Evolutionary conservation across 139 green algal genomes (phyloP), one percentile per base, ranked within the genome.

Genomic region (Coccomyxa sp.): DNA sequence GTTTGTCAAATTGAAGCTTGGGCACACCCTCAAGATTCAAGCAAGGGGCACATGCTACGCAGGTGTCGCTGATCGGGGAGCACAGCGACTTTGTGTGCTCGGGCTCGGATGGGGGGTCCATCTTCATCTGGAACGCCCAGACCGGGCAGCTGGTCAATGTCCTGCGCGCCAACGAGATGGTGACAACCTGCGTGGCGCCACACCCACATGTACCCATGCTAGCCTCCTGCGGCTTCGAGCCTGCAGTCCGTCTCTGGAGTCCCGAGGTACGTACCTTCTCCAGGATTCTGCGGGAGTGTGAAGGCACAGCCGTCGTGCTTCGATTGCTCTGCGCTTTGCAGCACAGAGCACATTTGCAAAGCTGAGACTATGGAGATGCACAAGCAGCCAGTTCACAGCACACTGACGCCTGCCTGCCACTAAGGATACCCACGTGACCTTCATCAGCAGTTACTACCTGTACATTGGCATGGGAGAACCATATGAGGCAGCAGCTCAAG

Each of bases 81-180:
- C 31, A 72, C 50, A 80, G 85, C 35, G 77, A 88, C 55, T 86
- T 86, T 44, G 80, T 95, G 12, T 74, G 87, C 22, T 90, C 85
- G 55, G 90, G 91, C 50, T 88, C 79, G 8, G 91, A 95, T 78
- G 88, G 91, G 73, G 91, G 91, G 5, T 79, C 79, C 75, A 82
- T 94, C 39, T 95, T 89, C 74, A 36, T 94, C 0, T 95, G 90
- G 90, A 68, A 85, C 10, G 76, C 73, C 14, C 40, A 18, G 74
- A 89, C 35, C 0, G 82, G 74, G 1, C 8, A 70, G 40, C 70
- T 90, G 72, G 68, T 86, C 44, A 74, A 75, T 29, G 44, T 82
- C 41, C 82, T 82, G 37, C 55, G 72, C 50, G 64, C 70, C 18
- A 34, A 73, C 41, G 78, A 73, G 27, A n/a, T 36, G 1, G 35